Evolutionary conservation across 108 stramenopile genomes (phyloP).

Genomic region (Cylindrotheca closterium): DNA sequence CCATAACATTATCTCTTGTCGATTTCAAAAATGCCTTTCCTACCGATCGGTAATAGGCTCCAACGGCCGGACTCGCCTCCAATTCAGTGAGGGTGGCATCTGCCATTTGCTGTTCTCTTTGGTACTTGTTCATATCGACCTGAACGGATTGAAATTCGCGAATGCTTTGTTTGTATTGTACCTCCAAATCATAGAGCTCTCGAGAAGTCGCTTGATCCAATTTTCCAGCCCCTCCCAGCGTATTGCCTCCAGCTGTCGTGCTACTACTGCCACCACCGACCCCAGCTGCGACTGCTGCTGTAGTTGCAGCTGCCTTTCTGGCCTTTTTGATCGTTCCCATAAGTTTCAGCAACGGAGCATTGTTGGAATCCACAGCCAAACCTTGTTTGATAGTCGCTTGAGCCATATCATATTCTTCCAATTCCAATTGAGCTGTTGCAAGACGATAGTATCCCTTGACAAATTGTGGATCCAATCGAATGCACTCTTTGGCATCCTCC

Average conservation of each 20-base stretch:
- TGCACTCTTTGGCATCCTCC: slow-evolving; percentile 90
- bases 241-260: not conserved
- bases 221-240: slow-evolving; percentile 1
- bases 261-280: slow-evolving; percentile 6
- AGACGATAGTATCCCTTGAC: slow-evolving; percentile 93
- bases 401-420: slow-evolving; percentile 74
- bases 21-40: slow-evolving; percentile 88
- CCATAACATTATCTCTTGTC: slow-evolving; percentile 45
- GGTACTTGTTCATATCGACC: slow-evolving; percentile 47
- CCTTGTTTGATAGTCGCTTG: slow-evolving; percentile 79
- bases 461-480: slow-evolving; percentile 82
- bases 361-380: slow-evolving; percentile 73
- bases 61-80: slow-evolving; percentile 41
- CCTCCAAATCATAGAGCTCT: slow-evolving; percentile 82
- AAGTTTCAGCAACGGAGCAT: slow-evolving; percentile 77
- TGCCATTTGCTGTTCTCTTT: slow-evolving; percentile 63
- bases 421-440: slow-evolving; percentile 79
- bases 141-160: slow-evolving; percentile 77
- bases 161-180: slow-evolving; percentile 59
- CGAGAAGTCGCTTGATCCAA: slow-evolving; percentile 45
- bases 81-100: slow-evolving; percentile 74
- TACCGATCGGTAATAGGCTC: slow-evolving; percentile 61
- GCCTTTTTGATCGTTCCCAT: slow-evolving; percentile 56
- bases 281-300: slow-evolving; percentile 30
- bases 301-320: slow-evolving; percentile 37